These are phyloP conservation scores for Saccharomycopsis sp. DNA, from an alignment of 805 yeast genomes.

Conservation along the genomic window DNA sequence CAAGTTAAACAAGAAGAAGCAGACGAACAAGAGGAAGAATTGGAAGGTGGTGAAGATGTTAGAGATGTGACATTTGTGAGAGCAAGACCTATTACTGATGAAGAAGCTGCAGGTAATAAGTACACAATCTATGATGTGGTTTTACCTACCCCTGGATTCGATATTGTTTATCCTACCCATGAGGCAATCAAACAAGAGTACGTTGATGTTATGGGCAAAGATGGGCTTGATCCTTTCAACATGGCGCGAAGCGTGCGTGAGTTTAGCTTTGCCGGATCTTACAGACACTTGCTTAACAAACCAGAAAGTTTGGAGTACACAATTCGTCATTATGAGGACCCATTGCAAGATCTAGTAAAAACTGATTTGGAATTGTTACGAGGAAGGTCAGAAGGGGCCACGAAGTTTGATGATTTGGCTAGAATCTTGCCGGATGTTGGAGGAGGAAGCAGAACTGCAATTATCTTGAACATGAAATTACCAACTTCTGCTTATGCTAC, in stretches of 20 bases:
- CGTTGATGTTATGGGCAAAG: conserved; percentile 65
- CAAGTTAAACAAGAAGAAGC: conserved; percentile 25
- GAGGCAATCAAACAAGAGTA: conserved; percentile 53
- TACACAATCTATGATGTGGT: conserved; percentile 78
- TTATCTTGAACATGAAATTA: conserved; percentile 67
- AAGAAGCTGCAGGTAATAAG: conserved; percentile 53
- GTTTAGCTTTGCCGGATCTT: conserved; percentile 87
- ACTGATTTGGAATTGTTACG: conserved; percentile 65
- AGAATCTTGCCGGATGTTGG: conserved; percentile 22
- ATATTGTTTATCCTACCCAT: conserved; percentile 77
- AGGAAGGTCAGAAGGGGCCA: conserved; percentile 21
- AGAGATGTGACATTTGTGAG: conserved; percentile 48
- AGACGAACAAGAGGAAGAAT: conserved; percentile 35
- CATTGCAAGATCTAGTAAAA: conserved; percentile 64
- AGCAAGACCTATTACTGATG: conserved; percentile 70
- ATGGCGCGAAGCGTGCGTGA: conserved; percentile 85
- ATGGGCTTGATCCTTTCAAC: conserved; percentile 73
- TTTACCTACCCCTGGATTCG: conserved; percentile 95
- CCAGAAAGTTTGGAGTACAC: conserved; percentile 59
- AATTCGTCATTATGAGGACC: conserved; percentile 52
- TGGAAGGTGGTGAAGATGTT: conserved; percentile 65
- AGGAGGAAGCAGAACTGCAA: conserved; percentile 52
- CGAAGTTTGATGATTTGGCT: conserved; percentile 12
- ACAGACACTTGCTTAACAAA: conserved; percentile 63
- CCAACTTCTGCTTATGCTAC: conserved; percentile 93